These are phyloP conservation scores for Hanseniaspora mollemarum DNA, from an alignment of 805 yeast species.

Conservation along the genomic window DNA sequence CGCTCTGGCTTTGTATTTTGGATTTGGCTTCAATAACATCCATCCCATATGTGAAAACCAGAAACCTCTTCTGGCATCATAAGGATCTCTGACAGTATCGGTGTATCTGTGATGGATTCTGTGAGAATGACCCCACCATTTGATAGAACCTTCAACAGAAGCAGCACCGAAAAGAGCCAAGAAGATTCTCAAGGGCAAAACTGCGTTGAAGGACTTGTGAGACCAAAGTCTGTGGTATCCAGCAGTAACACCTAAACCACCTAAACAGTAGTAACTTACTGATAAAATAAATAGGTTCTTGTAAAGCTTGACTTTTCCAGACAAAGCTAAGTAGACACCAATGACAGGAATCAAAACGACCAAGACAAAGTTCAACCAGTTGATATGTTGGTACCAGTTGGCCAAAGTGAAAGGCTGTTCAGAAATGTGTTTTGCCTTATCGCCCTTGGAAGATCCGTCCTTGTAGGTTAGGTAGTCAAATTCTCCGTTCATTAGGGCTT, in stretches of 20 bases:
- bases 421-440: constrained; percentile 43
- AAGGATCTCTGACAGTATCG: constrained; percentile 73
- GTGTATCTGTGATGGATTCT: constrained; percentile 81
- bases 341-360: constrained; percentile 49
- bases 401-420: constrained; percentile 66
- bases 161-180: constrained; percentile 74
- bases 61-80: constrained; percentile 73
- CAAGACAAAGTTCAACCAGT: constrained; percentile 63
- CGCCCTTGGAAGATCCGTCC: constrained; percentile 29
- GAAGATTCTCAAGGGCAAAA: constrained; percentile 47
- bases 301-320: constrained; percentile 37
- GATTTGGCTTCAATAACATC: constrained; percentile 74
- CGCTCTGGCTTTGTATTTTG: constrained; percentile 69
- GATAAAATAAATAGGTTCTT: constrained; percentile 39
- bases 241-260: constrained; percentile 70
- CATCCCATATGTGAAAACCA: constrained; percentile 81
- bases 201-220: constrained; percentile 60
- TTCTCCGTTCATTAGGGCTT: constrained; percentile 42
- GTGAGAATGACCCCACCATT: constrained; percentile 84
- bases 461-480: constrained; percentile 14
- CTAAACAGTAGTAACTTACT: constrained; percentile 41
- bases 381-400: constrained; percentile 65
- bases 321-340: constrained; percentile 39
- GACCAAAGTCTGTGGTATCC: constrained; percentile 77
- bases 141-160: constrained; percentile 72